Conservation (phyloP, 2,329 filamentous ascomycete species). For the Orbilia ellipsospora region DNA sequence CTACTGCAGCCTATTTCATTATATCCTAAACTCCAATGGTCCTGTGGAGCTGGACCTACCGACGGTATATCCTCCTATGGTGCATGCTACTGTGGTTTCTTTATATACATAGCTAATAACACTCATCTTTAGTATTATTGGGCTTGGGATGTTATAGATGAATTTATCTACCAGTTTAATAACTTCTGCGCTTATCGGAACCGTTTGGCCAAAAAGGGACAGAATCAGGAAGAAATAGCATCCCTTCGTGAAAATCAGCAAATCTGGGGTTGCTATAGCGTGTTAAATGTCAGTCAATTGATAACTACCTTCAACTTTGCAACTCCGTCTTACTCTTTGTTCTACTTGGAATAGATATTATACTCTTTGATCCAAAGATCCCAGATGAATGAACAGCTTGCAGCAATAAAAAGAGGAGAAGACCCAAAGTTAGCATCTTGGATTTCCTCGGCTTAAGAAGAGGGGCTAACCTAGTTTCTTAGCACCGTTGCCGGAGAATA, state of each 20-base stretch:
- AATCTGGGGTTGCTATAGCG: constrained; percentile 99
- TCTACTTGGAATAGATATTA: constrained; percentile 67
- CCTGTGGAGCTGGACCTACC: constrained; percentile 96
- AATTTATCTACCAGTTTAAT: constrained; percentile 99
- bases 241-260: constrained; percentile 96
- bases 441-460: neutral
- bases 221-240: constrained; percentile 91
- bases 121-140: constrained; percentile 82
- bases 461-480: neutral
- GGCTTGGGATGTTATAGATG: constrained; percentile 99
- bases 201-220: constrained; percentile 80
- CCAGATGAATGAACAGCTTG: constrained; percentile 97
- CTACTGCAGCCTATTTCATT: constrained; percentile 99
- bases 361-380: constrained; percentile 99
- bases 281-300: constrained; percentile 75
- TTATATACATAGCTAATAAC: constrained; percentile 2
- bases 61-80: constrained; percentile 74
- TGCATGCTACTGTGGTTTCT: constrained; percentile 4
- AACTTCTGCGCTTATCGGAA: constrained; percentile 98
- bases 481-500: constrained; percentile 88
- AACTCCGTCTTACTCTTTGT: neutral
- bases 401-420: constrained; percentile 92
- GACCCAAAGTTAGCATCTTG: constrained; percentile 71
- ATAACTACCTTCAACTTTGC: neutral
- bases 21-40: constrained; percentile 98